These are phyloP conservation scores for Annulohypoxylon bovei DNA, from an alignment of 495 filamentous ascomycete species.

Conservation along the genomic window DNA sequence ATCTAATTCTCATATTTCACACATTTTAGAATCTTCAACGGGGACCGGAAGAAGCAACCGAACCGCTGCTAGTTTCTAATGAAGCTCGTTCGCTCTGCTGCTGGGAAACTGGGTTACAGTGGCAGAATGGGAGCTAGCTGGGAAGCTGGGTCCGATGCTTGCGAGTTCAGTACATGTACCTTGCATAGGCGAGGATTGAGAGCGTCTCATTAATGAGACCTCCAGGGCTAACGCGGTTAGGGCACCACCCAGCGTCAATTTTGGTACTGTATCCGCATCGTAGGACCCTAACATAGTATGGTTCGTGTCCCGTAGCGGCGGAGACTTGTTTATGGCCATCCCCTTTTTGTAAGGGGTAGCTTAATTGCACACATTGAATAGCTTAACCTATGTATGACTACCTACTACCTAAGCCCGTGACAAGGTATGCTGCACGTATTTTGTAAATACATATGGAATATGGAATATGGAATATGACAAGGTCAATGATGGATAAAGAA, in stretches of 20 bases:
- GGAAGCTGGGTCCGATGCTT: constrained; percentile 17
- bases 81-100: not conserved
- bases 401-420: too few species aligned
- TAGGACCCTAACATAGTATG: constrained; percentile 23
- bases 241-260: constrained; percentile 11
- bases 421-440: too few species aligned
- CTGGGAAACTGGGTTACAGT: constrained; percentile 20
- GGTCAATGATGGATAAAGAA: too few species aligned
- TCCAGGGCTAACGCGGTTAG: constrained; percentile 25
- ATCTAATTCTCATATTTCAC: not conserved
- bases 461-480: too few species aligned
- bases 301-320: constrained; percentile 32
- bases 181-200: constrained; percentile 33
- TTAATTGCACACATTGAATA: not conserved
- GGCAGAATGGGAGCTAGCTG: not conserved
- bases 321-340: constrained; percentile 29
- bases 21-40: not conserved
- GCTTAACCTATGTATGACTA: too few species aligned
- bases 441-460: too few species aligned
- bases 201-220: constrained; percentile 23
- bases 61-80: constrained; percentile 1
- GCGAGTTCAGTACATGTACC: constrained; percentile 33
- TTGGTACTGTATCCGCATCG: constrained; percentile 24
- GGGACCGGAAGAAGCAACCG: constrained; percentile 18
- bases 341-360: constrained; percentile 13